Percentiles rank a stretch among this genome's conserved stretches.
Conservation (phyloP, 192 early-diverging fungal genomes). For the Podila epicladia region DNA sequence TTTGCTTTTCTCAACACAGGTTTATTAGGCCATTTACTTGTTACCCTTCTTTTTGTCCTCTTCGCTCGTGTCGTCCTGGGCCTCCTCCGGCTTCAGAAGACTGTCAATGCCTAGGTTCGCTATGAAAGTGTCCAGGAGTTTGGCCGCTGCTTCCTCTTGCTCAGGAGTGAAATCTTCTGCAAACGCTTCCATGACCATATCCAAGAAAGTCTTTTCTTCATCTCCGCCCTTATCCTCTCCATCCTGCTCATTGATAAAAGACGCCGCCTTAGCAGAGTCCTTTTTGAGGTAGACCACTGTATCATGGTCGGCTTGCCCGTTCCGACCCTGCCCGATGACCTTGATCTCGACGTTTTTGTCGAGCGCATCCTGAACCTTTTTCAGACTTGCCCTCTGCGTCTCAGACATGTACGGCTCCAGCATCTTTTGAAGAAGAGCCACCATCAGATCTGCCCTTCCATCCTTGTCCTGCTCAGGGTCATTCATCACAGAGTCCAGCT, state of each 20-base stretch:
- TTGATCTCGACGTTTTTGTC: neutral
- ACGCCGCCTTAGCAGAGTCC: neutral
- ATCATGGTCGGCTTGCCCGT: neutral
- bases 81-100: neutral
- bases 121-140: too few relatives aligned
- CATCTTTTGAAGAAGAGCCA: neutral
- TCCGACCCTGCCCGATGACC: neutral
- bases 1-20: too few relatives aligned
- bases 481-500: too few relatives aligned
- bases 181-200: too few relatives aligned
- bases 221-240: neutral
- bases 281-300: neutral
- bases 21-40: too few relatives aligned
- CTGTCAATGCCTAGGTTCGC: too few relatives aligned
- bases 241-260: neutral
- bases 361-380: neutral
- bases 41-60: too few relatives aligned
- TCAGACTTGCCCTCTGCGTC: neutral
- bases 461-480: too few relatives aligned
- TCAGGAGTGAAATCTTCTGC: too few relatives aligned
- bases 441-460: neutral
- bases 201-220: neutral
- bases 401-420: constrained; percentile 18
- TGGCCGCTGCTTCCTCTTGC: too few relatives aligned
- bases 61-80: neutral